These are phyloP conservation scores for Pseudevernia furfuracea DNA, from an alignment of 495 filamentous ascomycete species.

Conservation along the genomic window DNA sequence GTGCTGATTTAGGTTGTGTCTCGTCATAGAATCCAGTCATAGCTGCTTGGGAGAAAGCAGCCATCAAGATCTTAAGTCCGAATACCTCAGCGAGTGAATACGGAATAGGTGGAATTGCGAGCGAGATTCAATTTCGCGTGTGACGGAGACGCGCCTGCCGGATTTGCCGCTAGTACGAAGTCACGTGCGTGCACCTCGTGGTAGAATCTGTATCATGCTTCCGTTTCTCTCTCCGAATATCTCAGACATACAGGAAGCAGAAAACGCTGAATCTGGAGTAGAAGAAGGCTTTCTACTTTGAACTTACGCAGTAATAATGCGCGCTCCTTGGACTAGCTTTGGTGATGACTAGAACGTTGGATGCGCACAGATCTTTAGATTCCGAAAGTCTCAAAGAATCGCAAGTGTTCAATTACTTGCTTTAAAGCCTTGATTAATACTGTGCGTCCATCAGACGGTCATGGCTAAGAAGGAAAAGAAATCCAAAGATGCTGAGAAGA, in stretches of 20 bases:
- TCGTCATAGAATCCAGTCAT: slow-evolving; percentile 43
- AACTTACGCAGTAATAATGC: background rate
- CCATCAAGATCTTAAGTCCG: slow-evolving; percentile 4
- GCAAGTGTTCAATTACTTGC: background rate
- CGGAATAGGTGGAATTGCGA: background rate
- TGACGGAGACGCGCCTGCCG: background rate
- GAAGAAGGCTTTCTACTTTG: background rate
- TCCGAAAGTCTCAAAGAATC: background rate
- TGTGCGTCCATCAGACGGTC: background rate
- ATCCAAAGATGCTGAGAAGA: slow-evolving; percentile 46
- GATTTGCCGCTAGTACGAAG: slow-evolving; percentile 1
- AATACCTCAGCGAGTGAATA: background rate
- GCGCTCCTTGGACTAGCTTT: background rate
- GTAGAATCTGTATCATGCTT: too few species aligned
- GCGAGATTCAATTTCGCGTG: background rate
- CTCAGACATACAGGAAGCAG: too few species aligned
- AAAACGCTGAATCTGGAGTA: background rate
- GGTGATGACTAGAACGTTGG: background rate
- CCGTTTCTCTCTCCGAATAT: too few species aligned
- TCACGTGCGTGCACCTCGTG: background rate
- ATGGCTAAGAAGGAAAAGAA: slow-evolving; percentile 49
- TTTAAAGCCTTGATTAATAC: background rate
- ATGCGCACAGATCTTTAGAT: background rate
- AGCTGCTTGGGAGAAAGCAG: slow-evolving; percentile 17
- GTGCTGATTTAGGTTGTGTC: slow-evolving; percentile 42